phyloP scores from a whole-genome alignment of 139 green algal species.

The Coelastrella sp. region DNA sequence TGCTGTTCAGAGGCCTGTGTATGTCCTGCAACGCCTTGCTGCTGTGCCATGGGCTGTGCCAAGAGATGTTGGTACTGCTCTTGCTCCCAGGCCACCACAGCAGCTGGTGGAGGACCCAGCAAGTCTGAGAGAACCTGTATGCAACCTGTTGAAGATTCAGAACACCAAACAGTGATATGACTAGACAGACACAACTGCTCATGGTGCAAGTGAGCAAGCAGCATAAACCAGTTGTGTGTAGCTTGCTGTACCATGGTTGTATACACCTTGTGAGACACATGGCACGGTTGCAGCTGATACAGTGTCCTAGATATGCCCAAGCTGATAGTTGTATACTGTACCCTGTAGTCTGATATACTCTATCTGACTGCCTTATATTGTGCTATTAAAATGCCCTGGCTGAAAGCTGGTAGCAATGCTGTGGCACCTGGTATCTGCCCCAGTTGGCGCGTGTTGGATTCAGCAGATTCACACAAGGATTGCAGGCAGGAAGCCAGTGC shows the following conservation, averaged over 20 bases:
- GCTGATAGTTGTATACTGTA: no score
- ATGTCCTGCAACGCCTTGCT: no score
- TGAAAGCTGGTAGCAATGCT: no score
- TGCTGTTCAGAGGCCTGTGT: constrained; percentile 1
- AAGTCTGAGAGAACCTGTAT: constrained; percentile 19
- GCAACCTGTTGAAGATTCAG: background rate
- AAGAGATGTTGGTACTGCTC: constrained; percentile 25
- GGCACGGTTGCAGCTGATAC: no score
- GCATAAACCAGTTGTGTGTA: no score
- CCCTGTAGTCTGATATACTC: background rate
- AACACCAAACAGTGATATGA: background rate
- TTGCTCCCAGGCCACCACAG: constrained; percentile 29
- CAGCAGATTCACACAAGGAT: background rate
- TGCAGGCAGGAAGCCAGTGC: background rate
- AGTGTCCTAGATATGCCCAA: no score
- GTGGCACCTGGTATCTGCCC: constrained; percentile 11
- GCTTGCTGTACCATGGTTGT: no score
- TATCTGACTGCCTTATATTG: background rate
- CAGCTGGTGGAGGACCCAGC: constrained; percentile 23
- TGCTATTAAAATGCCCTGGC: no score
- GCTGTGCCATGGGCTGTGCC: background rate
- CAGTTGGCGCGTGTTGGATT: background rate
- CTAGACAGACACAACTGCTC: background rate
- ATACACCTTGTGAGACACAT: no score
- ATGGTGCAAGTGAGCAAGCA: no score